Conservation (phyloP, 1,284 basidiomycete genomes). For the Ustilago trichophora region DNA sequence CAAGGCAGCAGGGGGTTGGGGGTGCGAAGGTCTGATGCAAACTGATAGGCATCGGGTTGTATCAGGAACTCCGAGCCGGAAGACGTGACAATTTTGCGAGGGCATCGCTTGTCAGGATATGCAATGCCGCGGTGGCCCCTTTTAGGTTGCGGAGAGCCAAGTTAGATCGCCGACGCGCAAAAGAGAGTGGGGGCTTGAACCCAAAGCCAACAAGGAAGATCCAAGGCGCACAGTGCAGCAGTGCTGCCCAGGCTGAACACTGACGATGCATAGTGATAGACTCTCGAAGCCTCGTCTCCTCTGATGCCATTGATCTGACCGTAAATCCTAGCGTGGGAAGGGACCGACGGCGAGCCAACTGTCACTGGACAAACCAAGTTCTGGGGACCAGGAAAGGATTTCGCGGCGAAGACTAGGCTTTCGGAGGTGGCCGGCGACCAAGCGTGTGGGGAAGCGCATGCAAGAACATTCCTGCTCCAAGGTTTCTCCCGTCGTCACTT, state of each 20-base stretch:
- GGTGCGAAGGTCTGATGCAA: not conserved
- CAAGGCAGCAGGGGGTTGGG: not conserved
- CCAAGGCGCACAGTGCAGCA: too few relatives aligned
- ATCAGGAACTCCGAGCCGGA: conserved; percentile 1
- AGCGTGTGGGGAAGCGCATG: not conserved
- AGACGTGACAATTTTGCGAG: too few relatives aligned
- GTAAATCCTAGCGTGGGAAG: conserved; percentile 8
- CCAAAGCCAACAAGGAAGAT: too few relatives aligned
- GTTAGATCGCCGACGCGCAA: conserved; percentile 10
- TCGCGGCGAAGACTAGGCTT: conserved; percentile 2
- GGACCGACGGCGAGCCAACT: not conserved
- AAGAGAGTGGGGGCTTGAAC: not conserved
- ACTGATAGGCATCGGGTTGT: conserved; percentile 4
- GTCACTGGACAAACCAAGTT: not conserved
- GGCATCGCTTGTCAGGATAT: not conserved
- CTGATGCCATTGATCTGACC: conserved; percentile 3
- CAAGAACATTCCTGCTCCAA: conserved; percentile 13
- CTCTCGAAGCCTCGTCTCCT: conserved; percentile 31
- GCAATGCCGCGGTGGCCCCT: conserved; percentile 1
- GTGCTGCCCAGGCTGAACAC: not conserved
- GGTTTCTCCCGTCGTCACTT: not conserved
- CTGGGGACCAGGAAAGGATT: not conserved
- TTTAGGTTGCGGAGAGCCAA: conserved; percentile 5
- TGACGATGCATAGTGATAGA: conserved; percentile 18
- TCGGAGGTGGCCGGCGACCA: conserved; percentile 12